Conservation (phyloP, 225 moss, liverwort and hornwort species). For the Polytrichum commune region DNA sequence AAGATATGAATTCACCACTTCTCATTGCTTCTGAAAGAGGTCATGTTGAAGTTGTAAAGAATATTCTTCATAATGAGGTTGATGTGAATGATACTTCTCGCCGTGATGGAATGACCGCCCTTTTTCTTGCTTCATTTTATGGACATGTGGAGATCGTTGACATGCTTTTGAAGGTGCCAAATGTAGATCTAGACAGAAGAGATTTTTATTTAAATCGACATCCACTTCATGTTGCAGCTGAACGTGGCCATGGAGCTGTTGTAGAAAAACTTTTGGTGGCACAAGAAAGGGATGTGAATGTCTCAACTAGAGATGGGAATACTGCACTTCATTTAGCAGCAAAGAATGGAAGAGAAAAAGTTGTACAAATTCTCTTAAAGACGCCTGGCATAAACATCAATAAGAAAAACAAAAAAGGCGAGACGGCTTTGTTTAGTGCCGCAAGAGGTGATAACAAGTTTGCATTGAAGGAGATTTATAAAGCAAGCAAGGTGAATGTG, state of each 20-base stretch:
- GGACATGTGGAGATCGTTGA: not conserved
- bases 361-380: not conserved
- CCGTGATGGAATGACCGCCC: not conserved
- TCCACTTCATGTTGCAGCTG: conserved; percentile 10
- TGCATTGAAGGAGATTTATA: not conserved
- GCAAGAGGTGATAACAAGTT: not conserved
- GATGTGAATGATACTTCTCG: not conserved
- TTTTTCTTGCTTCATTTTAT: not conserved
- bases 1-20: not conserved
- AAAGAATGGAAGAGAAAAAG: not conserved
- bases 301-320: not conserved
- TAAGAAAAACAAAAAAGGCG: not conserved
- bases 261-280: not conserved
- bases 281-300: not conserved
- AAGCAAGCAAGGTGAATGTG: not conserved
- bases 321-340: conserved; percentile 1
- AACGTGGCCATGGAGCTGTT: not conserved
- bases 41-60: not conserved
- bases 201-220: no score
- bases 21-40: not conserved
- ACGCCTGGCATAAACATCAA: not conserved
- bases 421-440: conserved; percentile 3
- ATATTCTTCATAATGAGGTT: not conserved
- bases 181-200: not conserved
- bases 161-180: conserved; percentile 3